These are phyloP conservation scores for Zanthoxylum bungeanum DNA, from an alignment of 345 rosid genomes.

Conservation along the genomic window DNA sequence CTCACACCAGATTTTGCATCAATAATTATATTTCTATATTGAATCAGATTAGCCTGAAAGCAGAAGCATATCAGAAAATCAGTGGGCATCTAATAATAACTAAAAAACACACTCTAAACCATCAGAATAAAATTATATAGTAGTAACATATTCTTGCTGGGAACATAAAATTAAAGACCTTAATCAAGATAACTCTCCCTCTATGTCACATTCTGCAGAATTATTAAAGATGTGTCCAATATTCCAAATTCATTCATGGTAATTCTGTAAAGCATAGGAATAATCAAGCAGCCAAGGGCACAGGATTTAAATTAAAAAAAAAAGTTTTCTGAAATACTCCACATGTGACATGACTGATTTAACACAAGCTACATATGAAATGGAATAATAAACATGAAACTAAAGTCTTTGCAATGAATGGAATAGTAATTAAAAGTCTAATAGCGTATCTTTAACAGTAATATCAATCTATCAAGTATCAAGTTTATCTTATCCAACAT, in stretches of 20 bases:
- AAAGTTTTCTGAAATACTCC: not conserved
- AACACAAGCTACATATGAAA: not conserved
- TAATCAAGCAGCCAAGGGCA: not conserved
- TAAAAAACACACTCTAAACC: not conserved
- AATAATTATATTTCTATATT: conserved; percentile 56
- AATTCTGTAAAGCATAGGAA: not conserved
- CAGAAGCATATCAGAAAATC: conserved; percentile 12
- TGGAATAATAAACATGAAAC: not conserved
- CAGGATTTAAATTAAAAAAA: too few relatives aligned
- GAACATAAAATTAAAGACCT: not conserved
- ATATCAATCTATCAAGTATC: not conserved
- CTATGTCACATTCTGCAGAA: not conserved
- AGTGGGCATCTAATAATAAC: not conserved
- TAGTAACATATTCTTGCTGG: not conserved
- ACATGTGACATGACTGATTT: not conserved
- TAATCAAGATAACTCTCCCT: not conserved
- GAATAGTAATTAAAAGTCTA: not conserved
- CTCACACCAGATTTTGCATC: conserved; percentile 97
- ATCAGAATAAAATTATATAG: not conserved
- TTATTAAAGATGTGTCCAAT: not conserved
- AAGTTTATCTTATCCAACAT: not conserved
- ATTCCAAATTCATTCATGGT: not conserved
- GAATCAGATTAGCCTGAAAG: conserved; percentile 77
- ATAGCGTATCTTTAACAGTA: not conserved
- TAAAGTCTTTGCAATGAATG: not conserved